phyloP scores from a whole-genome alignment of 352 stramenopile species.

The Phytopythium chamaehyphon region DNA sequence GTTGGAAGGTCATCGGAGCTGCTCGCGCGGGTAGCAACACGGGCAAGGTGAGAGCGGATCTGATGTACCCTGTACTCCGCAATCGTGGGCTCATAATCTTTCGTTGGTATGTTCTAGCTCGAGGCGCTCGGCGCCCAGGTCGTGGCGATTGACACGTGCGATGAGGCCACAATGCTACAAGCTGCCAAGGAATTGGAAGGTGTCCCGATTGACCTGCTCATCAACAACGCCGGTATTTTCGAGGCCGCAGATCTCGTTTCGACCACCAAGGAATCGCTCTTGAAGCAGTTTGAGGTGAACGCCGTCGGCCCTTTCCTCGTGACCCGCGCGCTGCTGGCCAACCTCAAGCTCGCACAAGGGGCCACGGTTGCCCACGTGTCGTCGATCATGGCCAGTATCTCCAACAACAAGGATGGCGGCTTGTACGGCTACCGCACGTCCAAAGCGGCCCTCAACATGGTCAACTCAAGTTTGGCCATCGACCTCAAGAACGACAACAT shows the following conservation, averaged over 20 bases:
- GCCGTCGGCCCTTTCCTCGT: constrained; percentile 46
- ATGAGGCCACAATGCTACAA: constrained; percentile 35
- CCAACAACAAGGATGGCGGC: constrained; percentile 25
- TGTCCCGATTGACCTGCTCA: constrained; percentile 44
- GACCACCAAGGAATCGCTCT: constrained; percentile 31
- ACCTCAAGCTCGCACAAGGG: constrained; percentile 30
- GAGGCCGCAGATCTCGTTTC: constrained; percentile 16
- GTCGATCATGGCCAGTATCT: constrained; percentile 45
- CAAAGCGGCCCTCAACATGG: constrained; percentile 65
- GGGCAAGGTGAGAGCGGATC: too few species aligned
- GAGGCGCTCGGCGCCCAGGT: constrained; percentile 30
- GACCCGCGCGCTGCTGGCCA: constrained; percentile 37
- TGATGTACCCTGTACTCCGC: too few species aligned
- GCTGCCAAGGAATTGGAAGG: constrained; percentile 32
- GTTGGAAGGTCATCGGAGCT: constrained; percentile 40
- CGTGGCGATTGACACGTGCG: constrained; percentile 32
- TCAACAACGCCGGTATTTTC: constrained; percentile 56
- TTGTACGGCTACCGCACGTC: constrained; percentile 61
- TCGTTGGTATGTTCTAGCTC: too few species aligned
- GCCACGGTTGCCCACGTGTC: constrained; percentile 38
- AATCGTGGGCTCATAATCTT: too few species aligned
- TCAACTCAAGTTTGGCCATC: constrained; percentile 32
- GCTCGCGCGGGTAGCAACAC: constrained; percentile 25
- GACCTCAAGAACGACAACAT: constrained; percentile 35
- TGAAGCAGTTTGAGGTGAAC: constrained; percentile 59